Percentiles rank a stretch among this genome's conserved stretches.
Evolutionary conservation across 768 basidiomycete species (phyloP).

Genomic region (Cubamyces lactineus): DNA sequence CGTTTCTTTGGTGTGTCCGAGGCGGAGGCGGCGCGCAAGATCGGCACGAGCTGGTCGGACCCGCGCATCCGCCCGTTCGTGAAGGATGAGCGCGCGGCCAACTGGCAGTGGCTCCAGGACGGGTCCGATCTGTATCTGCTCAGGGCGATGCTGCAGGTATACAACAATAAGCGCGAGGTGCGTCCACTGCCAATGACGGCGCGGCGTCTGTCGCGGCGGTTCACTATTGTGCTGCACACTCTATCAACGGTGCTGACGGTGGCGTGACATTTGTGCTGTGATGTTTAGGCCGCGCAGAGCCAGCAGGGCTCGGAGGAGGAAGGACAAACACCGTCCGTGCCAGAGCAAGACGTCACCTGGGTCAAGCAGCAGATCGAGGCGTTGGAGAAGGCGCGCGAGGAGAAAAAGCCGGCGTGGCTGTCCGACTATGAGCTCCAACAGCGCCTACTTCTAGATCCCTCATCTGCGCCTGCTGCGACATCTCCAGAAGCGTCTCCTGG

Average conservation of each 20-base stretch:
- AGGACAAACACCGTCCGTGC: neutral
- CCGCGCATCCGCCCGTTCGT: constrained; percentile 19
- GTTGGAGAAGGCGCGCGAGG: neutral
- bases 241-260: too few species aligned
- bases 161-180: constrained; percentile 11
- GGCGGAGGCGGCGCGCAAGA: neutral
- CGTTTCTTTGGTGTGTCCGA: constrained; percentile 9
- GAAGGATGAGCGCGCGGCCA: constrained; percentile 11
- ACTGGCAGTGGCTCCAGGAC: constrained; percentile 1
- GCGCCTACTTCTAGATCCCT: constrained; percentile 3
- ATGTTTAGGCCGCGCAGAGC: neutral
- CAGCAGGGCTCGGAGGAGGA: neutral
- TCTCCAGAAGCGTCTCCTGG: too few species aligned
- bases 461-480: neutral
- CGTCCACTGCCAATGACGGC: neutral
- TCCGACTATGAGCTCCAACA: constrained; percentile 14
- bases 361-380: constrained; percentile 11
- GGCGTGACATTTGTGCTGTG: neutral
- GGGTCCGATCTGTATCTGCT: constrained; percentile 15
- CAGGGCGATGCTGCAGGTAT: constrained; percentile 6
- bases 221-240: neutral
- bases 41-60: constrained; percentile 16
- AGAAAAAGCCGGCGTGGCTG: constrained; percentile 16
- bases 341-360: neutral
- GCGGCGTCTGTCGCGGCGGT: neutral